Conservation (phyloP, 2,329 filamentous ascomycete species). For the Aaosphaeria pasadenensis region DNA sequence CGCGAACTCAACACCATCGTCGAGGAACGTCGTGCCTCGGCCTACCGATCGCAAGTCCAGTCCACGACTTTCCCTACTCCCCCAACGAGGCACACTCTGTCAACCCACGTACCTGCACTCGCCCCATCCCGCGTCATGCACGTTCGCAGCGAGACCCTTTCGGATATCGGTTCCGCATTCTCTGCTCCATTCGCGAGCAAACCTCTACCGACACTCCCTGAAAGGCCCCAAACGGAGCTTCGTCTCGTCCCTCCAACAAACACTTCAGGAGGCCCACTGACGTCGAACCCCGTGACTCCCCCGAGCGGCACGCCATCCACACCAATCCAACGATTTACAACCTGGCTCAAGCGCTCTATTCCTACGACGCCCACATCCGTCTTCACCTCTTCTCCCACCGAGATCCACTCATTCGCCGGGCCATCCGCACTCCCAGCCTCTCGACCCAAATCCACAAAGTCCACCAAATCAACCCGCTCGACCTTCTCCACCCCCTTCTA, state of each 20-base stretch:
- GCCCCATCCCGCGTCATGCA: slow-evolving; percentile 44
- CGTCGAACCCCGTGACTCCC: slow-evolving; percentile 33
- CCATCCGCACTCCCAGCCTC: slow-evolving; percentile 7
- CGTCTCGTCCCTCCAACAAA: slow-evolving; percentile 20
- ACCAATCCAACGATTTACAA: slow-evolving; percentile 28
- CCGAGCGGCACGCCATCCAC: slow-evolving; percentile 28
- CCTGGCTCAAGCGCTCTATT: slow-evolving; percentile 34
- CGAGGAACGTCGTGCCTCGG: slow-evolving; percentile 44
- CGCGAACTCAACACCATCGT: slow-evolving; percentile 50
- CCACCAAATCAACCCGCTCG: slow-evolving; percentile 7
- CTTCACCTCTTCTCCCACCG: background rate
- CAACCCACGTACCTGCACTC: slow-evolving; percentile 45
- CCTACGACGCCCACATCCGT: slow-evolving; percentile 19
- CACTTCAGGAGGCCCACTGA: slow-evolving; percentile 23
- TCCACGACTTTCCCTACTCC: slow-evolving; percentile 24
- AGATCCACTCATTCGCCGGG: no score
- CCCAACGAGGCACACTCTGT: slow-evolving; percentile 20
- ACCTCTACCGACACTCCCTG: slow-evolving; percentile 17
- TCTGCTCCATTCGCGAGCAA: slow-evolving; percentile 37
- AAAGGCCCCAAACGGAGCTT: slow-evolving; percentile 10
- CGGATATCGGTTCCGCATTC: slow-evolving; percentile 47
- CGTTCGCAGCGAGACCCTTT: slow-evolving; percentile 48
- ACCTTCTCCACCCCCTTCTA: slow-evolving; percentile 22
- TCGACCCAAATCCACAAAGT: slow-evolving; percentile 3
- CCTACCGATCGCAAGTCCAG: slow-evolving; percentile 27